phyloP scores from a whole-genome alignment of 805 yeast genomes.

The Millerozyma miso region DNA sequence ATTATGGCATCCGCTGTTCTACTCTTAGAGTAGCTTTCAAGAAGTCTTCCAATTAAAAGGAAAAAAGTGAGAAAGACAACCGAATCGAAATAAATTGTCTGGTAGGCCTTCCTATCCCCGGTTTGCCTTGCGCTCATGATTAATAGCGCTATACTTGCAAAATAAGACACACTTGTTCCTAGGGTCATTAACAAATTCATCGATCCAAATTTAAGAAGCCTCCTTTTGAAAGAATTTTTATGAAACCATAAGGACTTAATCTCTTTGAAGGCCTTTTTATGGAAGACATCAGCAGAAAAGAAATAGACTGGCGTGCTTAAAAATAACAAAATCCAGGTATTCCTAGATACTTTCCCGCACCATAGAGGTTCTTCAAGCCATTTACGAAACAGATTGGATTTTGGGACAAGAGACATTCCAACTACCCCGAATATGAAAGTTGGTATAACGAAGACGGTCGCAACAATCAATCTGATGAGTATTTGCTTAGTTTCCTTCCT shows the following conservation, averaged over 20 bases:
- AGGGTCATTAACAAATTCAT: conserved; percentile 71
- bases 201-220: conserved; percentile 69
- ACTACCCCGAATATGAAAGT: conserved; percentile 66
- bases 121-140: conserved; percentile 37
- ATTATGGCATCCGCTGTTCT: conserved; percentile 66
- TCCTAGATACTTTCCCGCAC: conserved; percentile 58
- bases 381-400: conserved; percentile 34
- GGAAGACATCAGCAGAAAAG: conserved; percentile 71
- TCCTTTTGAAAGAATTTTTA: conserved; percentile 49
- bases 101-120: conserved; percentile 35
- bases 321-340: conserved; percentile 61
- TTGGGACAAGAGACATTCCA: conserved; percentile 59
- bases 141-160: conserved; percentile 59
- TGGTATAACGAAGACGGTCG: conserved; percentile 57
- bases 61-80: conserved; percentile 74
- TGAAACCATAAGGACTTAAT: conserved; percentile 52
- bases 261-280: conserved; percentile 60
- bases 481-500: conserved; percentile 45
- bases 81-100: conserved; percentile 73
- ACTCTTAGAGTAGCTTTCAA: conserved; percentile 63
- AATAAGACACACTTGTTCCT: conserved; percentile 70
- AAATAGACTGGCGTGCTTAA: conserved; percentile 72
- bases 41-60: conserved; percentile 62
- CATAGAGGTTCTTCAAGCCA: conserved; percentile 63
- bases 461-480: conserved; percentile 41